These are phyloP conservation scores for Mycena maculata DNA, from an alignment of 768 basidiomycete genomes.

Conservation along the genomic window DNA sequence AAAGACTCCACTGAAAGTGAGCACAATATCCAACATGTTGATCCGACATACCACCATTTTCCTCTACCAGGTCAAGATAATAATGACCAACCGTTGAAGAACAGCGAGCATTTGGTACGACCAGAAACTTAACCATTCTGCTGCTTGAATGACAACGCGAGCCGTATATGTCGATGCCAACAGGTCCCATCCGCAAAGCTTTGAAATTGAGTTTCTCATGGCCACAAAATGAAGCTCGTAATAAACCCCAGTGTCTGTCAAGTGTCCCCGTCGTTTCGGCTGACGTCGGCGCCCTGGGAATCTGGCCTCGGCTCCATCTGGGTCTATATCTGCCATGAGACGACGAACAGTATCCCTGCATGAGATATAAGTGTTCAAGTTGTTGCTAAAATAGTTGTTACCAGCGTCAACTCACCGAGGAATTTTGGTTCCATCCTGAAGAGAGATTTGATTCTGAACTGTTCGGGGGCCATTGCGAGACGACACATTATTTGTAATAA, in stretches of 20 bases:
- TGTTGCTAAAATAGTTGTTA: background rate
- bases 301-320: background rate
- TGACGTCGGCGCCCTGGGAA: background rate
- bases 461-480: constrained; percentile 5
- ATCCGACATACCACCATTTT: constrained; percentile 12
- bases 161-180: constrained; percentile 28
- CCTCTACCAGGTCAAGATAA: constrained; percentile 25
- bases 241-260: constrained; percentile 14
- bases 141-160: constrained; percentile 18
- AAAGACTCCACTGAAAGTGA: constrained; percentile 11
- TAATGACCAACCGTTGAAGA: constrained; percentile 20
- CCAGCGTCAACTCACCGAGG: background rate
- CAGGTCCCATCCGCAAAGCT: constrained; percentile 24
- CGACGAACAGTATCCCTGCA: constrained; percentile 1
- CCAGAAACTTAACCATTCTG: background rate
- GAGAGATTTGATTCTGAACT: constrained; percentile 8
- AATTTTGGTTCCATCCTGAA: constrained; percentile 11
- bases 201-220: constrained; percentile 28
- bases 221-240: constrained; percentile 27
- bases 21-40: background rate
- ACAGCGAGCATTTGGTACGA: constrained; percentile 21
- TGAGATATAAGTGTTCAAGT: background rate
- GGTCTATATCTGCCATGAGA: constrained; percentile 2
- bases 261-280: background rate
- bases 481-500: too few species aligned